Percentiles rank a stretch among this genome's conserved stretches.
Evolutionary conservation across 2,329 filamentous ascomycete genomes (phyloP).

Genomic region (Erysiphe pulchra): DNA sequence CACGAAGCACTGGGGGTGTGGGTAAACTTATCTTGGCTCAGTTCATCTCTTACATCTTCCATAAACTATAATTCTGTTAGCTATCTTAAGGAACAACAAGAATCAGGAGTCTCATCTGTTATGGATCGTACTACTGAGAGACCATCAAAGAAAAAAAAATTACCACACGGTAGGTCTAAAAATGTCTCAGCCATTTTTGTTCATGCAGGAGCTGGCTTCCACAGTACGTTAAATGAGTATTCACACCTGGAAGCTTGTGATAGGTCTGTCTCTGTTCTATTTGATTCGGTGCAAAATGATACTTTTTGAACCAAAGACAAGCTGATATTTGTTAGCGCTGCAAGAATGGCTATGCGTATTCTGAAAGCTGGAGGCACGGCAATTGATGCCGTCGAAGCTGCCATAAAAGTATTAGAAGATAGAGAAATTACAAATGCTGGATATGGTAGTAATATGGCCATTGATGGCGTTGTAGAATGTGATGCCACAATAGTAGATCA

Average conservation of each 20-base stretch:
- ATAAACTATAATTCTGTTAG: no score
- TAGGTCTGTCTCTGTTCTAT: slow-evolving; percentile 34
- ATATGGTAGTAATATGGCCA: slow-evolving; percentile 80
- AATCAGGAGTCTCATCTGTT: not conserved
- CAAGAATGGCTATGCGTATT: slow-evolving; percentile 58
- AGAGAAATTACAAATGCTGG: slow-evolving; percentile 91
- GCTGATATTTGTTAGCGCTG: slow-evolving; percentile 30
- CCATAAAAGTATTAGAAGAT: slow-evolving; percentile 72
- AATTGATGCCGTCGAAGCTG: slow-evolving; percentile 70
- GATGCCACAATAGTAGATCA: slow-evolving; percentile 89
- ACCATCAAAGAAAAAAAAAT: not conserved
- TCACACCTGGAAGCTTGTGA: slow-evolving; percentile 69
- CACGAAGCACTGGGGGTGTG: no score
- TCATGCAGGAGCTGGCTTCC: slow-evolving; percentile 84
- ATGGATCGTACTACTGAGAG: not conserved
- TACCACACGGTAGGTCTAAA: not conserved
- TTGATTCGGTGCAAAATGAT: not conserved
- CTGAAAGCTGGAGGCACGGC: slow-evolving; percentile 56
- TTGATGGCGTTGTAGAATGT: slow-evolving; percentile 78
- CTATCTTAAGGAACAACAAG: no score
- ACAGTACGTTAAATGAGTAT: slow-evolving; percentile 65
- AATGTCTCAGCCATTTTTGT: slow-evolving; percentile 59
- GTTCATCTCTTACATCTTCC: no score
- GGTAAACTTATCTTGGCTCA: no score
- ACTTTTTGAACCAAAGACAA: not conserved